Evolutionary conservation across 2,329 filamentous ascomycete species (phyloP), one percentile per base, ranked within the genome.

Genomic region (Teratosphaeria nubilosa): DNA sequence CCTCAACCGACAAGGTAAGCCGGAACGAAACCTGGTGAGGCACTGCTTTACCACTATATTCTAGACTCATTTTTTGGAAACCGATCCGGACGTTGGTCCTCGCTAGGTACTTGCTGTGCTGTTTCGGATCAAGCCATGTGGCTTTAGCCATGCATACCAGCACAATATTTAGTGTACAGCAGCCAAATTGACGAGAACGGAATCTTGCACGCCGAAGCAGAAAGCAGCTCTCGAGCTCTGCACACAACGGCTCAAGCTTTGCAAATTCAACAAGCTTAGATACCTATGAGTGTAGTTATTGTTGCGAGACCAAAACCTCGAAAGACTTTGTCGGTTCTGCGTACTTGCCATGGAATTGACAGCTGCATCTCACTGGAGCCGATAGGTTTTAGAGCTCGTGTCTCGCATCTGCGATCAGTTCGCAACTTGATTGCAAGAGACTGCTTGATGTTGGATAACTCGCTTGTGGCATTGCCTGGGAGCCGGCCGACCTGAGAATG

Each of bases 261-360:
- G 10, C 24, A 16, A 37, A 22, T 14, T 9, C 24, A 16, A 27
- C 13, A 25, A 52, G 24, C 14, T 27, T 34, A 56, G 10, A 16
- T 34, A 22, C 31, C n/a, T n/a, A n/a, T n/a, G 58, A 59, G 24
- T 56, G 58, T 14, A 50, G 32, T 31, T 59, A 59, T 30, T 56
- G 58, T 55, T 59, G 37, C 48, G 50, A 59, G 34, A 16, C 30
- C 14, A 59, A 57, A 30, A 7, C 11, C 11, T 22, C 32, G 9
- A 54, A 53, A 30, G 27, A 56, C 9, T 59, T 59, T 30, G 31
- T 57, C 55, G 54, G 45, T 16, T 34, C 31, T n/a, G 20, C 25
- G 5, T 25, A 51, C 30, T n/a, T 57, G 32, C 58, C 58, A 9
- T 56, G 51, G 32, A 50, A 53, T 27, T 59, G 58, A n/a, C 54